Base-by-base conservation (phyloP, 2,329 filamentous ascomycete species). In the Hypoxylon sp. region DNA sequence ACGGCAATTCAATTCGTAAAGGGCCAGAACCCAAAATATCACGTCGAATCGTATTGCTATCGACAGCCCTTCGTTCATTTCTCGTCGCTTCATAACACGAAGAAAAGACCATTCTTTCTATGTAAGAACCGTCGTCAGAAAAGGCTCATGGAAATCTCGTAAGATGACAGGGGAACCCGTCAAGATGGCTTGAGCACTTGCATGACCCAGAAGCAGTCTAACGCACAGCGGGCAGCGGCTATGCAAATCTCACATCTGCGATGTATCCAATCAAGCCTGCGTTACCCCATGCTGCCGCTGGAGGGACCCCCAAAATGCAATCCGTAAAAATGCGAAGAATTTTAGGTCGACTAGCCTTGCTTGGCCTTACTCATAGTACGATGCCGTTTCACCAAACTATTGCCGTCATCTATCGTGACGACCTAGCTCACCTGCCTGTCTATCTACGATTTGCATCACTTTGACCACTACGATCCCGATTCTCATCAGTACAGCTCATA, bases 141-240 rank as follows among this genome's bases (percentile, higher is more conserved):
- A 71, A 71, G 63, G 63, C 69, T 67, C 64, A 63, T 67, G 39
- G 67, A 60, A 68, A 67, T 64, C 67, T 68, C 50, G 64, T 63
- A 70, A 70, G 68, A 71, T 70, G 71, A 72, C 72, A 75, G 71
- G 72, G 75, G 71, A 67, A 59, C 58, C 71, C 51, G 62, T 71
- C 71, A 64, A 68, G 63, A 74, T 72, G 73, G 75, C 73, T 75
- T 75, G 69, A 76, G 71, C 77, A 78, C 76, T 78, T 78, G 76
- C 77, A 79, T 78, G 73, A 68, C 70, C 75, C 69, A 78, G 73
- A 72, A 73, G 73, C 73, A 74, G 71, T 74, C 77, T 78, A 78
- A 78, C 76, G 77, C 77, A 78, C 77, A 73, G 75, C 77, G 76
- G 77, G 75, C 77, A 75, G 76, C 77, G 77, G 77, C 76, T 79